Percentiles rank a stretch among this genome's conserved stretches.
Conservation (phyloP, 2,329 filamentous ascomycete genomes). For the Cylindrodendrum hubeiense region DNA sequence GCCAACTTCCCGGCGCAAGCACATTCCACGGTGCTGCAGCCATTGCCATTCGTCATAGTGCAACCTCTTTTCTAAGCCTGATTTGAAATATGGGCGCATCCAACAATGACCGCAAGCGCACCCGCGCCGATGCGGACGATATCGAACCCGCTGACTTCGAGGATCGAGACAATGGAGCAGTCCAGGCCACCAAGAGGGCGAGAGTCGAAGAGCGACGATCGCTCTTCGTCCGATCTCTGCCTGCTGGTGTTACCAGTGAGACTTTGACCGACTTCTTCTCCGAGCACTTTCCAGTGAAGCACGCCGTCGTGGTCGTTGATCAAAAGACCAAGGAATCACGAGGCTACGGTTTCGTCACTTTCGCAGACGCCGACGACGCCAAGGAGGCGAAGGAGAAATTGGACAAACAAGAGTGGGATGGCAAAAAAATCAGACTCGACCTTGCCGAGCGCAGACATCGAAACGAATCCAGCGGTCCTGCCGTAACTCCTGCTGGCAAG, state of each 20-base stretch:
- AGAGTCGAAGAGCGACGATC: constrained; percentile 74
- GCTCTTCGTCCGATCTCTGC: constrained; percentile 91
- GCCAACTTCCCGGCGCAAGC: constrained; percentile 14
- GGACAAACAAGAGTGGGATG: constrained; percentile 81
- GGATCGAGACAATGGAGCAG: constrained; percentile 48
- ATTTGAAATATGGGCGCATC: constrained; percentile 43
- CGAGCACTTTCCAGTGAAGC: constrained; percentile 93
- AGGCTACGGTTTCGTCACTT: constrained; percentile 97
- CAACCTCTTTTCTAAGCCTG: constrained; percentile 1
- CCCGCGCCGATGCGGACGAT: constrained; percentile 50
- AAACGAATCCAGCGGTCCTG: constrained; percentile 61
- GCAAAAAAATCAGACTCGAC: constrained; percentile 86
- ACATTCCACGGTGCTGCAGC: constrained; percentile 26
- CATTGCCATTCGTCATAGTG: constrained; percentile 13
- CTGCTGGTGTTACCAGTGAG: constrained; percentile 82
- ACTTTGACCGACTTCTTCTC: constrained; percentile 91
- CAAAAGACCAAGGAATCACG: constrained; percentile 87
- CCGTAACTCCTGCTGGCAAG: constrained; percentile 57
- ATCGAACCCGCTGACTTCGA: constrained; percentile 45
- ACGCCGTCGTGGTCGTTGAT: constrained; percentile 92
- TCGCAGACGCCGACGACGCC: constrained; percentile 93
- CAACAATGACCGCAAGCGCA: constrained; percentile 52
- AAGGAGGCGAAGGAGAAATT: constrained; percentile 83
- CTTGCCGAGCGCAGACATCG: constrained; percentile 88
- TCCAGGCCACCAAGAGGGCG: constrained; percentile 63